Evolutionary conservation across 306 rosid species (phyloP), one percentile per base, ranked within the genome.

Genomic region (Canavalia ensiformis): DNA sequence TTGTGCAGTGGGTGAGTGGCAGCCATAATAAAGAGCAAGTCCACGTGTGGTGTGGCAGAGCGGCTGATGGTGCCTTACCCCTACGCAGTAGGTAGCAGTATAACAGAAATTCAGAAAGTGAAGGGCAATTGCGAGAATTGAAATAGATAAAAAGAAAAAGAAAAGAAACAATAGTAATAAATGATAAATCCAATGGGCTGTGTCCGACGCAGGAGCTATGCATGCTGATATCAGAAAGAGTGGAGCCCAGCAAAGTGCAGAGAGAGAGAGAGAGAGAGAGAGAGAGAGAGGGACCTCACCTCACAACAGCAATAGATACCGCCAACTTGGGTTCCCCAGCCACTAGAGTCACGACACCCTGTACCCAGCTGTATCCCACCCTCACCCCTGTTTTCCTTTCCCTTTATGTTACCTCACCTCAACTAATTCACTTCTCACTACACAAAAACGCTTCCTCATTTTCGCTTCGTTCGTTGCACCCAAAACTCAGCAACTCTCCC

Each of bases 321-420:
- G 25, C 78, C 89, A 88, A 88, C 80, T 68, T 74, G 79, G 86
- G 82, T 83, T 88, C 78, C 82, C 81, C 88, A 83, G 85, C 88
- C 86, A 70, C 73, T 73, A 78, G 60, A 28, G 45, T 79, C 34
- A 72, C 80, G 87, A 89, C 94, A 88, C 87, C 83, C 89, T 90
- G 94, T 90, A 55, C 69, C 85, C 94, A 90, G 94, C 94, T 90
- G 94, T 90, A 59, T 69, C 59, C 92, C 91, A 88, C 72, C 50
- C 84, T 71, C 58, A 0, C 66, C 8, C 37, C 7, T 6, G 11
- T 49, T 58, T 47, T 47, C 11, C 33, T 18, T 52, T 7, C 57
- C 52, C 11, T 62, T 52, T 75, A 74, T 81, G 33, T 66, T 3
- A 33, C 28, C 13, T 63, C 60, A 11, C 49, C 13, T 52, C 77